phyloP scores from a whole-genome alignment of 2,329 filamentous ascomycete species.

The Emericellopsis cladophorae region DNA sequence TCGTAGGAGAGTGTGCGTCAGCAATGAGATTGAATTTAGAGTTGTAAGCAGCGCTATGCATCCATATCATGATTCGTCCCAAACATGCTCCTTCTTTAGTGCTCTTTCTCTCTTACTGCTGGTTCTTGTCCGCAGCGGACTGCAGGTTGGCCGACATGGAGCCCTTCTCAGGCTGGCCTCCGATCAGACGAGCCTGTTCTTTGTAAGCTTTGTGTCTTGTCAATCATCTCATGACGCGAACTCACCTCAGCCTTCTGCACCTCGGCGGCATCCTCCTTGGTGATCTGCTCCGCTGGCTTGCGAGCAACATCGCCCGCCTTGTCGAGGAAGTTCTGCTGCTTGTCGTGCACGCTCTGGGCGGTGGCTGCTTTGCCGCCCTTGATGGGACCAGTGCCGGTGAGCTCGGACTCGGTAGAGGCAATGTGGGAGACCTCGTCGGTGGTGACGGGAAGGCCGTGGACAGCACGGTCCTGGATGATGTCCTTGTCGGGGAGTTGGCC shows the following conservation, averaged over 20 bases:
- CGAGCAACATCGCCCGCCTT: slow-evolving; percentile 14
- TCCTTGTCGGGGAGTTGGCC: neutral
- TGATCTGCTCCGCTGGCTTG: slow-evolving; percentile 13
- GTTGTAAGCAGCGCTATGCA: neutral
- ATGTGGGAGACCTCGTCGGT: slow-evolving; percentile 9
- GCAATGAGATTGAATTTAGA: neutral
- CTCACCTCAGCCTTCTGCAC: slow-evolving; percentile 14
- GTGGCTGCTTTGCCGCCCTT: slow-evolving; percentile 17
- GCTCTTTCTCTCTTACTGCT: slow-evolving; percentile 1
- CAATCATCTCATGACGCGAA: neutral
- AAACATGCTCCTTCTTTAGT: neutral
- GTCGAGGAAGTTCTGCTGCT: slow-evolving; percentile 17
- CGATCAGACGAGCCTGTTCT: slow-evolving; percentile 6
- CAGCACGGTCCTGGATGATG: slow-evolving; percentile 1
- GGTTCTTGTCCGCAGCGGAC: slow-evolving; percentile 13
- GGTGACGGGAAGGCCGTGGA: neutral
- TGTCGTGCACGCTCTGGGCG: slow-evolving; percentile 18
- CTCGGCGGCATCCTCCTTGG: slow-evolving; percentile 15
- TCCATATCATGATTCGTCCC: neutral
- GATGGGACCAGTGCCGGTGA: slow-evolving; percentile 15
- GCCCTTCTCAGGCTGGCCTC: slow-evolving; percentile 11
- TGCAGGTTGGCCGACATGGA: slow-evolving; percentile 14
- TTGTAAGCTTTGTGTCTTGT: neutral
- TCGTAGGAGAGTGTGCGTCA: neutral
- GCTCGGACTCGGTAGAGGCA: slow-evolving; percentile 11